Evolutionary conservation across 2,329 filamentous ascomycete species (phyloP).

Genomic region (Cladosporium sphaerospermum): DNA sequence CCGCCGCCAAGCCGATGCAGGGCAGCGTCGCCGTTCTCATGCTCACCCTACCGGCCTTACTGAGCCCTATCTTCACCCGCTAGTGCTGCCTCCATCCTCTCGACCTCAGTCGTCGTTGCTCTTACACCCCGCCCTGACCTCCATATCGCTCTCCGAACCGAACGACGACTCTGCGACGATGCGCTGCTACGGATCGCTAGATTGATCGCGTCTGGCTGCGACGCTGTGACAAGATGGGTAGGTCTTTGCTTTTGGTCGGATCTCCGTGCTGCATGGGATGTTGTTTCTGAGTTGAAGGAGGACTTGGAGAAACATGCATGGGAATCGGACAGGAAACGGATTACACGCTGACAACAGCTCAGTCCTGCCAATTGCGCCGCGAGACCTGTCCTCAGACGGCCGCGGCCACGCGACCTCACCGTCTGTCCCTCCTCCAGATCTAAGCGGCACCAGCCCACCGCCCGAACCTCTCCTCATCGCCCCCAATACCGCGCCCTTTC

Average conservation of each 20-base stretch:
- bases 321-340: too few relatives aligned
- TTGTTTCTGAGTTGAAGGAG: not conserved
- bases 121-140: not conserved
- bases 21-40: slow-evolving; percentile 2
- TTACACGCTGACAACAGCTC: not conserved
- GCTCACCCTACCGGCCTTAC: not conserved
- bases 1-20: slow-evolving; percentile 1
- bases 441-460: slow-evolving; percentile 23
- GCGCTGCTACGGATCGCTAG: slow-evolving; percentile 7
- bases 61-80: slow-evolving; percentile 1
- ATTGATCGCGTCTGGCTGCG: slow-evolving; percentile 9
- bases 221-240: slow-evolving; percentile 9
- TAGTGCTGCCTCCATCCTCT: not conserved
- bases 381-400: slow-evolving; percentile 10
- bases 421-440: slow-evolving; percentile 3
- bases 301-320: too few relatives aligned
- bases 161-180: not conserved
- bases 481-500: slow-evolving; percentile 23
- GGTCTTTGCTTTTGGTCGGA: not conserved
- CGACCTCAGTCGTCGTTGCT: too few relatives aligned
- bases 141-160: not conserved
- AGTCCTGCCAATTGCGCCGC: slow-evolving; percentile 11
- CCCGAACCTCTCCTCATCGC: slow-evolving; percentile 28
- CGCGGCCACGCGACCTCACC: slow-evolving; percentile 10
- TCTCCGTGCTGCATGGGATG: not conserved